Base-by-base conservation (phyloP, 495 filamentous ascomycete genomes). In the Neurospora hispaniola region DNA sequence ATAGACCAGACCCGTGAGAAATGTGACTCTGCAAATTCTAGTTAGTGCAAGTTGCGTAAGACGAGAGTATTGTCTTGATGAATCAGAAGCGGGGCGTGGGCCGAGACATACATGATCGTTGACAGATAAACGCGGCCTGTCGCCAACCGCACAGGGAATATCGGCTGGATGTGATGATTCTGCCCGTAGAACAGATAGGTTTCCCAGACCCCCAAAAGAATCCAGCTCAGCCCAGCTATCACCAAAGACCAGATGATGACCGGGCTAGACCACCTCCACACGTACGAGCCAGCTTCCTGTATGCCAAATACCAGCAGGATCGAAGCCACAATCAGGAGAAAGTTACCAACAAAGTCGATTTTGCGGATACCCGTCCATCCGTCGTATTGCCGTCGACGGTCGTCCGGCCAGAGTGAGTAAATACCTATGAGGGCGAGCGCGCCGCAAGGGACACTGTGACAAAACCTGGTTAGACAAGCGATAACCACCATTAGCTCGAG, bases 301-400 rank as follows among this genome's bases (percentile, higher is more conserved):
- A 91, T 81, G 2, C 86, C 81, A 71, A 89, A 87, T 1, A 90
- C 83, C 0, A 89, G 76, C 11, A 92, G 80, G 18, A 88, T 82
- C 2, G 88, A 87, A 31, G 84, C 86, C 0, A 83, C 78, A 27
- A 90, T 82, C 4, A 89, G 79, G 5, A 90, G 74, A 12, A 86
- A 39, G 27, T 85, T 85, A 12, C 90, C 89, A 20, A 89, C n/a
- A 42, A 89, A 84, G 78, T 92, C 89, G 18, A 90, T 82, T 69
- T 81, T 81, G 39, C 77, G 46, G 69, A 86, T 79, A 7, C 62
- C 78, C 44, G 62, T 72, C 71, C 73, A 68, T 48, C 69, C 78
- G 72, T 73, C 76, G 72, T 75, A 77, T 41, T 71, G 73, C 43
- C 78, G 70, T 3, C 73, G 78, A 8, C 78, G 72, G 18, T 80